Conservation (phyloP, 805 yeast genomes). For the Scheffersomyces ergatensis region DNA sequence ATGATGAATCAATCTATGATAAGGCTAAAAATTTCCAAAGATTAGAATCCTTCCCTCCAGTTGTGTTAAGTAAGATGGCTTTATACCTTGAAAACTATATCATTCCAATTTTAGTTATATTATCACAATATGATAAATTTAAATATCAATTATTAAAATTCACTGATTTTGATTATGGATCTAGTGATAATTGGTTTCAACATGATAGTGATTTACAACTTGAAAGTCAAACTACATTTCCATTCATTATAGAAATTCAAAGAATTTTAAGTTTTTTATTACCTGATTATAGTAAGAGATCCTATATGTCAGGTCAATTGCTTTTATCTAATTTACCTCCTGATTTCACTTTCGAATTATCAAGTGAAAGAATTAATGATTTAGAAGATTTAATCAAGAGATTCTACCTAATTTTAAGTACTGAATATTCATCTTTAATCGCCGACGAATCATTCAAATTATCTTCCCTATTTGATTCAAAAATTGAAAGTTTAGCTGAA, state of each 20-base stretch:
- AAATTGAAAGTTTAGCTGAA: slow-evolving; percentile 24
- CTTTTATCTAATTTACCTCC: slow-evolving; percentile 14
- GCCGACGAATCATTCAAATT: slow-evolving; percentile 3
- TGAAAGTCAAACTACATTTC: slow-evolving; percentile 7
- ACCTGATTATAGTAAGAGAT: slow-evolving; percentile 12
- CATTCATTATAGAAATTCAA: slow-evolving; percentile 20
- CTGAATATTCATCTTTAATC: not conserved
- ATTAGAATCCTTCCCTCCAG: slow-evolving; percentile 11
- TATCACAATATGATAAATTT: slow-evolving; percentile 22
- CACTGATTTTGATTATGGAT: slow-evolving; percentile 12
- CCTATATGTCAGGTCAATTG: slow-evolving; percentile 19
- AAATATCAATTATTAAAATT: slow-evolving; percentile 9
- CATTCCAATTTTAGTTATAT: slow-evolving; percentile 26
- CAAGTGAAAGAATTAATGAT: slow-evolving; percentile 13
- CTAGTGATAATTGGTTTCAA: slow-evolving; percentile 16
- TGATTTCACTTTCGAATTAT: slow-evolving; percentile 13
- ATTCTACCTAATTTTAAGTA: slow-evolving; percentile 6
- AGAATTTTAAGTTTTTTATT: slow-evolving; percentile 18
- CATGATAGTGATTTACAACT: slow-evolving; percentile 5
- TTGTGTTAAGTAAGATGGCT: slow-evolving; percentile 12
- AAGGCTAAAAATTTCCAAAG: not conserved
- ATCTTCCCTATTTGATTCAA: slow-evolving; percentile 18
- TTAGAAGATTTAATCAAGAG: slow-evolving; percentile 15
- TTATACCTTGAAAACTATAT: slow-evolving; percentile 21
- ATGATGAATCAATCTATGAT: slow-evolving; percentile 1